Percentiles rank a stretch among this genome's conserved stretches.
Evolutionary conservation across 441 rosid genomes (phyloP).

Genomic region (Capsella rubella): DNA sequence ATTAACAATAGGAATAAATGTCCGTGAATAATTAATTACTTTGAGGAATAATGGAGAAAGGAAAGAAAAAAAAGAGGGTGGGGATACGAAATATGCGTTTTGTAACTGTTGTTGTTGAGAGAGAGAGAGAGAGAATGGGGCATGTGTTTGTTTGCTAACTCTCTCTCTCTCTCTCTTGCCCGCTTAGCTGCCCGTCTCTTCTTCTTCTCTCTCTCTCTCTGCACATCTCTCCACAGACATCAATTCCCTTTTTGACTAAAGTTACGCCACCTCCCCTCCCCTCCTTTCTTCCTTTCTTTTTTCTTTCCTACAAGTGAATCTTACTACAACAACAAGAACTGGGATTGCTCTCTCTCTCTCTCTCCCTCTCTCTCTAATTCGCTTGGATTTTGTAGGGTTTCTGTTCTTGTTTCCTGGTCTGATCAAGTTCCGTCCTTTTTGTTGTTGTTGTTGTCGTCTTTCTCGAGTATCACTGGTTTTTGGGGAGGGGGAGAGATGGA

Average conservation of each 20-base stretch:
- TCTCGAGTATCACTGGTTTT: not conserved
- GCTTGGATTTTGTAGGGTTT: constrained; percentile 12
- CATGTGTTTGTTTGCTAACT: no score
- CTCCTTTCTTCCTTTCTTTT: not conserved
- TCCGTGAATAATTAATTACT: not conserved
- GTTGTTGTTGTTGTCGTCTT: not conserved
- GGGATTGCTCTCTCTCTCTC: not conserved
- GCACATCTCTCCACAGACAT: constrained; percentile 40
- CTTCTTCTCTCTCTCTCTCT: constrained; percentile 4
- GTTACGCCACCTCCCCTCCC: constrained; percentile 10
- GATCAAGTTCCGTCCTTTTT: constrained; percentile 14
- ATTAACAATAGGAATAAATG: constrained; percentile 18
- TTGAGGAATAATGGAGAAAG: not conserved
- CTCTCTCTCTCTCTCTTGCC: constrained; percentile 32
- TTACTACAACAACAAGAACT: not conserved
- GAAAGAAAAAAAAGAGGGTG: not conserved
- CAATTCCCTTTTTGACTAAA: constrained; percentile 50
- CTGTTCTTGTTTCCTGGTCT: constrained; percentile 1
- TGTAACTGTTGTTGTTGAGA: constrained; percentile 36
- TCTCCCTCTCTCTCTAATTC: not conserved
- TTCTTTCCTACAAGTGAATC: constrained; percentile 5
- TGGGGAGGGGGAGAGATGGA: constrained; percentile 30
- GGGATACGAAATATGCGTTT: constrained; percentile 32
- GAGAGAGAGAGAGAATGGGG: no score
- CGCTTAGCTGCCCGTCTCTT: constrained; percentile 35